These are phyloP conservation scores for Xylariales sp. DNA, from an alignment of 2,329 filamentous ascomycete species.

Conservation along the genomic window DNA sequence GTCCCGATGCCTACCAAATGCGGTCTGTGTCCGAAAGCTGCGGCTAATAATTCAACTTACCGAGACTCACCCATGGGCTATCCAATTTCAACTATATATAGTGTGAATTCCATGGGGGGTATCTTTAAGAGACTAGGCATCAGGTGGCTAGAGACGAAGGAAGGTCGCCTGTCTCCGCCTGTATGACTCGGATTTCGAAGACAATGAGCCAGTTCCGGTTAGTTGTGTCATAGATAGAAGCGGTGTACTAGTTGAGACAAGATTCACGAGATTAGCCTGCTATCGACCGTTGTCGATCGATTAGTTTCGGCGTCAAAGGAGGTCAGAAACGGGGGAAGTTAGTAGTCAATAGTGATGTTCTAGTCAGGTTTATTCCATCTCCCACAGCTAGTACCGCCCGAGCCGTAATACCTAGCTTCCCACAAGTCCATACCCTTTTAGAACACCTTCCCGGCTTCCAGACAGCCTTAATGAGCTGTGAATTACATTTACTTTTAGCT, in stretches of 20 bases:
- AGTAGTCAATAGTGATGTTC: constrained; percentile 4
- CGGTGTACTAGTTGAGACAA: constrained; percentile 27
- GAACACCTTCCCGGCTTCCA: not conserved
- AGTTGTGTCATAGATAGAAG: constrained; percentile 9
- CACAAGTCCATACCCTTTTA: not conserved
- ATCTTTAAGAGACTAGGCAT: not conserved
- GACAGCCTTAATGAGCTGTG: not conserved
- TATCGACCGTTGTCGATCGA: constrained; percentile 1
- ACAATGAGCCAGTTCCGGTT: not conserved
- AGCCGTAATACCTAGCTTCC: not conserved
- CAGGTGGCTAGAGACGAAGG: constrained; percentile 10
- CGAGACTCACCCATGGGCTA: not conserved
- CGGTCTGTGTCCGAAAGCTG: not conserved
- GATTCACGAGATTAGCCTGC: not conserved
- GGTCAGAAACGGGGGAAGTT: not conserved
- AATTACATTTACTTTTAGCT: constrained; percentile 17
- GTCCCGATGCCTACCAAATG: not conserved
- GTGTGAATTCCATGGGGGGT: not conserved
- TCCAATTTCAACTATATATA: not conserved
- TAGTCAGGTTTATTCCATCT: not conserved
- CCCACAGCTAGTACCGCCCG: not conserved
- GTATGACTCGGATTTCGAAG: constrained; percentile 13
- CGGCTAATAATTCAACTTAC: not conserved
- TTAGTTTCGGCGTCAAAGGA: constrained; percentile 7
- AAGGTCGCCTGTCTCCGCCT: not conserved